Conservation (phyloP, 1,284 basidiomycete genomes). For the Phaffia rhodozyma region DNA sequence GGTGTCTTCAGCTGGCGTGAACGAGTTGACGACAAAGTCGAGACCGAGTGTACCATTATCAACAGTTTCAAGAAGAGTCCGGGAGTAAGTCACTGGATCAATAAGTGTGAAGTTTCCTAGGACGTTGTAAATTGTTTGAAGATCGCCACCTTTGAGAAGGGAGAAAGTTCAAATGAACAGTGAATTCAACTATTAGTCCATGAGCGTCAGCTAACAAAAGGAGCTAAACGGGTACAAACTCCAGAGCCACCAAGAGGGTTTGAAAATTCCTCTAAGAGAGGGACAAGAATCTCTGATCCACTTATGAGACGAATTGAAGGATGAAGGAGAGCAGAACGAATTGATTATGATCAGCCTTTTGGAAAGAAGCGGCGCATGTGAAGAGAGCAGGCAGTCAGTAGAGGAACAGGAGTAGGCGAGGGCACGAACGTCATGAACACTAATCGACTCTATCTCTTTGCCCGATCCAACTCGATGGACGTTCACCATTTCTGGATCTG, state of each 20-base stretch:
- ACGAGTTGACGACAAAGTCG: conserved; percentile 15
- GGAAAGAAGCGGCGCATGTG: too few species aligned
- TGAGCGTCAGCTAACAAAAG: not conserved
- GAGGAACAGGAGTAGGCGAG: too few species aligned
- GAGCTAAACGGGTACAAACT: conserved; percentile 7
- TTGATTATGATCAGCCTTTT: too few species aligned
- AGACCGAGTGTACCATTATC: conserved; percentile 58
- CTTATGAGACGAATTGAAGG: not conserved
- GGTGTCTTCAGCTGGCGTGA: conserved; percentile 38
- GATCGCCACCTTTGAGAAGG: conserved; percentile 30
- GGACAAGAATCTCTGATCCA: conserved; percentile 32
- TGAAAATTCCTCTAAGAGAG: conserved; percentile 31
- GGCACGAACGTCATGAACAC: too few species aligned
- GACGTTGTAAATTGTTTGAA: conserved; percentile 39
- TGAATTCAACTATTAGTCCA: not conserved
- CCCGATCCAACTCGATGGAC: too few species aligned
- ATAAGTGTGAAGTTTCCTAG: conserved; percentile 45
- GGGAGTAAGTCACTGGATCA: conserved; percentile 26
- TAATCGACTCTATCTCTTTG: too few species aligned
- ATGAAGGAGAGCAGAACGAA: too few species aligned
- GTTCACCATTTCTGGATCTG: too few species aligned
- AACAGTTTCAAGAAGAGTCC: conserved; percentile 47
- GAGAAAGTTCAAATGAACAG: not conserved
- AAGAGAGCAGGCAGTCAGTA: too few species aligned
- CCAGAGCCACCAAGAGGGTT: conserved; percentile 34